These are phyloP conservation scores for Aotearoamyces nothofagi DNA, from an alignment of 2,329 filamentous ascomycete species.

Conservation along the genomic window DNA sequence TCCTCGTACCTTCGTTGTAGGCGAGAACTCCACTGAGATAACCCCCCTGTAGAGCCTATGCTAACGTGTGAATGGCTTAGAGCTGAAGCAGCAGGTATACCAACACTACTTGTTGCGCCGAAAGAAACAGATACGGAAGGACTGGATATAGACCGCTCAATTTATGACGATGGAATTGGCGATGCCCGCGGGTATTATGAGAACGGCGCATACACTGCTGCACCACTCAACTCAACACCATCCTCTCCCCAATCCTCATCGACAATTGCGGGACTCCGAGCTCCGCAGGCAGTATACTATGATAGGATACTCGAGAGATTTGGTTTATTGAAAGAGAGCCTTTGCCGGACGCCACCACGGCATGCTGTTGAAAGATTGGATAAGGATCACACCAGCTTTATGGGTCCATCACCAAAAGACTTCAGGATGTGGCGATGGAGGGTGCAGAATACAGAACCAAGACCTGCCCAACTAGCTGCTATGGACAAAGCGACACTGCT, in stretches of 20 bases:
- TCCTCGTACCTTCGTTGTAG: slow-evolving; percentile 3
- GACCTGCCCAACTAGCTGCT: slow-evolving; percentile 41
- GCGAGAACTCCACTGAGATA: slow-evolving; percentile 25
- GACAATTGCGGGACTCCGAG: slow-evolving; percentile 7
- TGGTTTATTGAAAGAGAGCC: slow-evolving; percentile 39
- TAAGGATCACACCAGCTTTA: slow-evolving; percentile 31
- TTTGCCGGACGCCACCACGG: slow-evolving; percentile 40
- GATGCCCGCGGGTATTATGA: slow-evolving; percentile 52
- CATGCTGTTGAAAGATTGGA: slow-evolving; percentile 36
- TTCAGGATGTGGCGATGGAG: slow-evolving; percentile 35
- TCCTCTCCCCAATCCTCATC: not conserved
- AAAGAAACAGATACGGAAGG: slow-evolving; percentile 22
- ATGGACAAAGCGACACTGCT: slow-evolving; percentile 54
- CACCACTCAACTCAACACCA: slow-evolving; percentile 21
- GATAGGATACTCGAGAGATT: slow-evolving; percentile 51
- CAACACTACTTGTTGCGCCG: slow-evolving; percentile 53
- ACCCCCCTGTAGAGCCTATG: slow-evolving; percentile 5
- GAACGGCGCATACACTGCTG: slow-evolving; percentile 66
- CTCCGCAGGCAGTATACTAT: slow-evolving; percentile 52
- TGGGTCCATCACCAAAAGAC: slow-evolving; percentile 33
- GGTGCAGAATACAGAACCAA: slow-evolving; percentile 37
- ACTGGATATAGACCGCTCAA: slow-evolving; percentile 23
- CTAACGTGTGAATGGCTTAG: slow-evolving; percentile 27
- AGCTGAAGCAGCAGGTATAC: slow-evolving; percentile 55
- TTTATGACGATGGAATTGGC: slow-evolving; percentile 32